Conservation (phyloP, 2,329 filamentous ascomycete species). For the Sclerotinia trifoliorum region DNA sequence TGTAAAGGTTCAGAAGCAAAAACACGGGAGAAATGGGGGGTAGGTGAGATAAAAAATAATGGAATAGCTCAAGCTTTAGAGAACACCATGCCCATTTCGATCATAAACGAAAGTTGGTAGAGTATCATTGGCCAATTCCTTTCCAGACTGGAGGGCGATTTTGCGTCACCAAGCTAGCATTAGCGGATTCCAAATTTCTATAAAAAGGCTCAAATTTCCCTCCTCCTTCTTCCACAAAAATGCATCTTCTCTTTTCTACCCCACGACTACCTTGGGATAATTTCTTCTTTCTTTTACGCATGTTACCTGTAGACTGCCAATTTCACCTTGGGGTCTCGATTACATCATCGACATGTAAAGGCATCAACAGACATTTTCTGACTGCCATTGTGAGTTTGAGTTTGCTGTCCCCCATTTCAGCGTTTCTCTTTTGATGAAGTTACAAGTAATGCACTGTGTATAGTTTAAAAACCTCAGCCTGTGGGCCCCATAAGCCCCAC, state of each 20-base stretch:
- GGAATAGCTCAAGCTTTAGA: too few relatives aligned
- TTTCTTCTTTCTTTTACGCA: too few relatives aligned
- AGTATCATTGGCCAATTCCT: not conserved
- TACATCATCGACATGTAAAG: too few relatives aligned
- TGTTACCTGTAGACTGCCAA: too few relatives aligned
- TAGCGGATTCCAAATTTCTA: not conserved
- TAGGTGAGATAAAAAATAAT: not conserved
- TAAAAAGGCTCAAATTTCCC: not conserved
- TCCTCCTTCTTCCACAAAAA: not conserved
- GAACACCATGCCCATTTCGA: not conserved
- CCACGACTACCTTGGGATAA: too few relatives aligned
- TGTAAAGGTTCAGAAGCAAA: not conserved
- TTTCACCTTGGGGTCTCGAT: too few relatives aligned
- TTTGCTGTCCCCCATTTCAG: too few relatives aligned
- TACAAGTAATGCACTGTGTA: too few relatives aligned
- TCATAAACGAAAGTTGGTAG: fast-evolving
- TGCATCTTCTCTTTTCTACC: not conserved
- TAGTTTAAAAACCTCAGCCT: too few relatives aligned
- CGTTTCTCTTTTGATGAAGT: too few relatives aligned
- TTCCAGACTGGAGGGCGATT: not conserved
- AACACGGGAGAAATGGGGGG: not conserved
- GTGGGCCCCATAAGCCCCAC: not conserved
- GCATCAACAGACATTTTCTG: too few relatives aligned
- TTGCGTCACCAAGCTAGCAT: not conserved
- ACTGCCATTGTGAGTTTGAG: too few relatives aligned